These are phyloP conservation scores for Aspergillus sp. DNA, from an alignment of 2,329 filamentous ascomycete genomes.

Conservation along the genomic window DNA sequence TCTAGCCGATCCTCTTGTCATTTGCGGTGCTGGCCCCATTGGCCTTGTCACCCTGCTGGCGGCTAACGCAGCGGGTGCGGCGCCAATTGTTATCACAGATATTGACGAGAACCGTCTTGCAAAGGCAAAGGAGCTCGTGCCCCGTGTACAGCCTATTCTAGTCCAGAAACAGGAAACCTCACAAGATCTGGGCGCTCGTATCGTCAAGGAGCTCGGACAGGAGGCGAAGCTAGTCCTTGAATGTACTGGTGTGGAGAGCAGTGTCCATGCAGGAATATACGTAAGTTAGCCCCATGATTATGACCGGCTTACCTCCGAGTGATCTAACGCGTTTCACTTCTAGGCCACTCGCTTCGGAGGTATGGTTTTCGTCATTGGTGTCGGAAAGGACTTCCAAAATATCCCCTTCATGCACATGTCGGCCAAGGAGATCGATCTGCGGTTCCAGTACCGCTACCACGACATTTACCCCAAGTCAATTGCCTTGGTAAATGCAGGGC, in stretches of 20 bases:
- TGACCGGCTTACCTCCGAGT: not conserved
- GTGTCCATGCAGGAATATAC: conserved; percentile 21
- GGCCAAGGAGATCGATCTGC: conserved; percentile 19
- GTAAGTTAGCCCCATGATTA: conserved; percentile 1
- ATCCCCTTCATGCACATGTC: conserved; percentile 24
- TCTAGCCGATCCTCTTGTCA: conserved; percentile 17
- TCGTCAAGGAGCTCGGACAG: conserved; percentile 17
- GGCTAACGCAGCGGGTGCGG: conserved; percentile 17
- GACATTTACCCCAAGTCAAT: conserved; percentile 26
- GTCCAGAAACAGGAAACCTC: conserved; percentile 9
- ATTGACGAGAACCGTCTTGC: conserved; percentile 17
- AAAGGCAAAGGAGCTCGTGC: conserved; percentile 20
- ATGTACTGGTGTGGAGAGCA: conserved; percentile 21
- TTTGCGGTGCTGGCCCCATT: conserved; percentile 20
- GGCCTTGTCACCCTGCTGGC: conserved; percentile 21
- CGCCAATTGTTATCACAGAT: conserved; percentile 20
- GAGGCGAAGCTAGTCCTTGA: conserved; percentile 22
- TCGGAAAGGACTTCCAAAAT: conserved; percentile 22
- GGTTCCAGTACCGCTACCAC: conserved; percentile 21
- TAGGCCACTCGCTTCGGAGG: conserved; percentile 22
- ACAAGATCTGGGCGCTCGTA: conserved; percentile 8
- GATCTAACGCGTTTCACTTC: not conserved
- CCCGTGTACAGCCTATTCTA: conserved; percentile 12
- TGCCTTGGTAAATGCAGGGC: conserved; percentile 30
- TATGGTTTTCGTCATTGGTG: conserved; percentile 19